Base-by-base conservation (phyloP, 768 basidiomycete genomes). In the Serendipita sp. region DNA sequence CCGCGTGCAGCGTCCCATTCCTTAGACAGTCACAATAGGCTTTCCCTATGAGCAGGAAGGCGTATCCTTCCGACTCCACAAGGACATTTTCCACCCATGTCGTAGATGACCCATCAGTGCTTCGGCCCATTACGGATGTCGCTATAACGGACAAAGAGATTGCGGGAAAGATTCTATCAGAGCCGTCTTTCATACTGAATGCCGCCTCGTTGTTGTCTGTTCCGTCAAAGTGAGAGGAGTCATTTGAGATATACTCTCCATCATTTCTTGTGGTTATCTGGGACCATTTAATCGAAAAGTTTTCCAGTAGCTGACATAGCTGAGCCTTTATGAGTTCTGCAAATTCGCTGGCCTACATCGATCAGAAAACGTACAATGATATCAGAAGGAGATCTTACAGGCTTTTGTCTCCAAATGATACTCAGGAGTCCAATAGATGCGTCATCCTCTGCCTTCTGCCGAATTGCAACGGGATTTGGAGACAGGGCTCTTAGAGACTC, bases 21-120 rank as follows among this genome's bases (percentile, higher is more conserved):
- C 76, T 76, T 17, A 87, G 74, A 60, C 81, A 80, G 14, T 74
- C 70, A 26, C 88, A 75, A 51, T 85, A 76, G 1, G 81, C 73
- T 3, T 79, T 77, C 16, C 78, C 83, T 9, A 88, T 71, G 20
- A 82, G 66, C 11, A 85, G 68, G 65, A 92, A 83, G 50, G 79
- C 79, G 34, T 81, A 78, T 0, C 77, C 75, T 7, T 75, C 75
- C 64, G 76, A 80, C 1, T 74, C 70, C 1, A 80, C 65, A 28
- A 88, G 70, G 33, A 82, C 68, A 24, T 84, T 78, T 7, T 78
- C 74, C 13, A 90, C 70, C 45, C 45, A 48, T 28, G n/a, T 20
- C 26, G 26, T 28, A n/a, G 45, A 9, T 20, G n/a, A 7, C 45
- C n/a, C n/a, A 5, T 48, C 20, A 7, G n/a, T n/a, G 9, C n/a